Evolutionary conservation across 345 rosid species (phyloP), one percentile per base, ranked within the genome.

Genomic region (rapeseed (Brassica napus)): DNA sequence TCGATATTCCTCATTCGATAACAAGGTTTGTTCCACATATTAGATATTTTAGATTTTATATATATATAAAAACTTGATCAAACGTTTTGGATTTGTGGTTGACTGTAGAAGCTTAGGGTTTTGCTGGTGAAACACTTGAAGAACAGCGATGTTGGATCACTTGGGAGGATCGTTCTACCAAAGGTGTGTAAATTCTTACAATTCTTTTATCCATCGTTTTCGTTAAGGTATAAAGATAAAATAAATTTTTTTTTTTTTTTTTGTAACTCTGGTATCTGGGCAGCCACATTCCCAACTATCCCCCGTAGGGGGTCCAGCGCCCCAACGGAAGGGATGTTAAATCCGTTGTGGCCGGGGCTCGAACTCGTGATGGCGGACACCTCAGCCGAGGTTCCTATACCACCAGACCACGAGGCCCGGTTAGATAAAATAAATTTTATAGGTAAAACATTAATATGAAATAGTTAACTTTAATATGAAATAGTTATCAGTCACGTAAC

Each of bases 101-200:
- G 54, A 15, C 44, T 70, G 76, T 84, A 94, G 97, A 86, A 72
- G 72, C 82, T 94, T 68, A 90, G 87, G 75, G 66, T 85, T 78
- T 35, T 92, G 79, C 74, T 91, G 73, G 86, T 28, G 60, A 94
- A 91, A 82, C 80, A 81, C 52, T 70, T 94, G 79, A 89, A 84
- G 87, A 88, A 86, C 69, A 94, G 97, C 81, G 98, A 94, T 81
- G 97, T 94, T 28, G 89, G 92, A n/a, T 69, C 85, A 44, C 89
- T 89, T 35, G 92, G 97, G 34, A 89, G 97, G 82, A 92, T 94
- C 15, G 88, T 94, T 30, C 85, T 94, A 77, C 98, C 95, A 82
- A 94, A 89, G 98, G 98, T 92, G 37, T 83, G 83, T 30, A 23
- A 79, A 77, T 64, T 44, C 62, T 69, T 65, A 75, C 73, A 47